Base-by-base conservation (phyloP, 129 eudicot species). In the Ambrosia artemisiifolia region DNA sequence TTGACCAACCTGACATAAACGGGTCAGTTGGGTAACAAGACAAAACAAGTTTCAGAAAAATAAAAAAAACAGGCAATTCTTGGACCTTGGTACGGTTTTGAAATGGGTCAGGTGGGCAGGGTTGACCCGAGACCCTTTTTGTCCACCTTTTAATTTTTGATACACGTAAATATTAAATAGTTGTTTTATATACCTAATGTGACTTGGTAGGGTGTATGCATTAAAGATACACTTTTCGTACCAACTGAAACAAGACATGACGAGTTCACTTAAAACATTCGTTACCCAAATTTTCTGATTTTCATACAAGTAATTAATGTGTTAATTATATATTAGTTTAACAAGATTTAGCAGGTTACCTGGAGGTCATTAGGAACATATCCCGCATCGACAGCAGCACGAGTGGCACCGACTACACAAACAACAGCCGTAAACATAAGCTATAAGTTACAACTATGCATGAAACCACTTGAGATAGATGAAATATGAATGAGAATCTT, bases 321-420 rank as follows among this genome's bases (percentile, higher is more conserved):
- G 63, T 57, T 57, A 57, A 57, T 11, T 24, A 28, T 57, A 2
- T 11, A 28, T 24, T 57, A 57, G 0, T 24, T 24, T 24, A 57
- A 57, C 11, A 30, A 11, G 12, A 54, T 54, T 19, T 54, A 2
- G 2, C 32, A 59, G 42, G 65, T 11, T 78, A 93, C 98, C 98
- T 93, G 98, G 44, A 93, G 92, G 24, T 90, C 98, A 72, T 94
- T 94, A 6, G 96, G 95, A 76, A 94, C 97, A 51, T 78, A 94
- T 69, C 97, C 97, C 5, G 97, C 97, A 83, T 94, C 98, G 40
- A 94, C 98, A 76, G 98, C 97, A 73, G 98, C 98, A 82, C 98
- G 93, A 71, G 97, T 94, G 56, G 98, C 98, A 62, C 98, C 98
- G 83, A 94, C 98, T 94, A 67, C 33, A 40, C 60, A 64, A 51